Conservation (phyloP, 1,284 basidiomycete species). For the Coniophora puteana region DNA sequence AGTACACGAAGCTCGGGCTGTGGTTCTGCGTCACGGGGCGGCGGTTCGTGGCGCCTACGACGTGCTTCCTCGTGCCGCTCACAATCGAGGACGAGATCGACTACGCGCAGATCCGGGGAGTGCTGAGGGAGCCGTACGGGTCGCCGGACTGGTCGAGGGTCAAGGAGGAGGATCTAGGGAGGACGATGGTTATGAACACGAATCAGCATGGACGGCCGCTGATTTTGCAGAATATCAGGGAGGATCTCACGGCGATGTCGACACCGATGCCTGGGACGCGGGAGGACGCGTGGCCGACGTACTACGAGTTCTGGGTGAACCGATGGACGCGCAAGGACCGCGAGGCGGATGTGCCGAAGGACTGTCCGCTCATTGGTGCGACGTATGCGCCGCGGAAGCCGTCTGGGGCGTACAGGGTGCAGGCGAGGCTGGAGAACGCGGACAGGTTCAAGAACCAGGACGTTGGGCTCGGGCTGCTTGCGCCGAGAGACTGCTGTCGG, state of each 20-base stretch:
- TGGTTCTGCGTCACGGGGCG: slow-evolving; percentile 61
- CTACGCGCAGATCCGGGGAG: slow-evolving; percentile 47
- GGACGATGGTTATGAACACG: slow-evolving; percentile 48
- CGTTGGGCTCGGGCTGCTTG: slow-evolving; percentile 33
- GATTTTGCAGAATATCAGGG: slow-evolving; percentile 51
- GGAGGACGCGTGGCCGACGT: slow-evolving; percentile 47
- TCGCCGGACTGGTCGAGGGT: slow-evolving; percentile 51
- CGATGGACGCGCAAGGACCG: slow-evolving; percentile 50
- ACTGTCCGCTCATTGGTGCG: slow-evolving; percentile 60
- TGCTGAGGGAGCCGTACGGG: slow-evolving; percentile 47
- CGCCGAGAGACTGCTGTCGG: slow-evolving; percentile 52
- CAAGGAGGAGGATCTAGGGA: slow-evolving; percentile 40
- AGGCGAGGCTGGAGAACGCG: slow-evolving; percentile 17
- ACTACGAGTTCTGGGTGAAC: slow-evolving; percentile 54
- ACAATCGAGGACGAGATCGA: slow-evolving; percentile 45
- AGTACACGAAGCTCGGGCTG: slow-evolving; percentile 59
- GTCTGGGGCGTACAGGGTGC: slow-evolving; percentile 40
- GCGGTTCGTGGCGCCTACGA: slow-evolving; percentile 44
- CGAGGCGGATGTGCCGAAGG: slow-evolving; percentile 38
- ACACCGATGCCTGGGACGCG: slow-evolving; percentile 43
- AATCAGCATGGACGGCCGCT: slow-evolving; percentile 54
- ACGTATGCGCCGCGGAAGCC: slow-evolving; percentile 37
- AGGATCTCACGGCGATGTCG: slow-evolving; percentile 63
- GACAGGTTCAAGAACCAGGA: slow-evolving; percentile 18
- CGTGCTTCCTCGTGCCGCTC: slow-evolving; percentile 63